These are phyloP conservation scores for Trichoderma virens DNA, from an alignment of 495 filamentous ascomycete species.

Conservation along the genomic window DNA sequence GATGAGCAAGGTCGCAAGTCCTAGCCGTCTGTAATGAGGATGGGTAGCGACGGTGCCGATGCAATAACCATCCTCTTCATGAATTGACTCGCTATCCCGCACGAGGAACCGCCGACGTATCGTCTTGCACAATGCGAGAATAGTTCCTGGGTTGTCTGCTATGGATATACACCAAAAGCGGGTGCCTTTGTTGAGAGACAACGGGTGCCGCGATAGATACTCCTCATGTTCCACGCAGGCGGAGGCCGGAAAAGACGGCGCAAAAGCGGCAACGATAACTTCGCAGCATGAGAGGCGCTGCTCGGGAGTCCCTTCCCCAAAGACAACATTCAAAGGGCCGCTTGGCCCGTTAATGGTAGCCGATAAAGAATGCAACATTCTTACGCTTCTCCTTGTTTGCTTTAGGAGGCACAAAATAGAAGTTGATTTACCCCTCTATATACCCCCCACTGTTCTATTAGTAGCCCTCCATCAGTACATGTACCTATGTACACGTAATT, in stretches of 20 bases:
- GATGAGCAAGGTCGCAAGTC: slow-evolving; percentile 17
- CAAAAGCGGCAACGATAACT: neutral
- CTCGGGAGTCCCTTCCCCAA: neutral
- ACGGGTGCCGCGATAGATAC: neutral
- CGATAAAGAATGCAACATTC: neutral
- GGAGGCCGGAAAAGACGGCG: neutral
- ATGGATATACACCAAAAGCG: slow-evolving; percentile 16
- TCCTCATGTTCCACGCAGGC: neutral
- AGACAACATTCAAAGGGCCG: neutral
- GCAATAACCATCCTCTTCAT: slow-evolving; percentile 19
- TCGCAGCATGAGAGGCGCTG: neutral
- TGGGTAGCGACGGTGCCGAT: slow-evolving; percentile 18
- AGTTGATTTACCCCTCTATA: too few species aligned
- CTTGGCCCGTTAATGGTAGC: neutral
- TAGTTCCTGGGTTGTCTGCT: slow-evolving; percentile 11
- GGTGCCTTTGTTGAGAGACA: neutral
- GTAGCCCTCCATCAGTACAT: too few species aligned
- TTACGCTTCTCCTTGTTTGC: neutral
- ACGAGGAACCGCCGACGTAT: neutral
- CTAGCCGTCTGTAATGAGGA: slow-evolving; percentile 16
- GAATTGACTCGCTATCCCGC: slow-evolving; percentile 10
- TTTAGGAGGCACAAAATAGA: too few species aligned
- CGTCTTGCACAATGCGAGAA: slow-evolving; percentile 5
- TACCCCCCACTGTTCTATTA: too few species aligned
- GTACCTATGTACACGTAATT: too few species aligned